Percentiles rank a stretch among this genome's conserved stretches.
Conservation (phyloP, 305 asterid species). For the Lippia alba region DNA sequence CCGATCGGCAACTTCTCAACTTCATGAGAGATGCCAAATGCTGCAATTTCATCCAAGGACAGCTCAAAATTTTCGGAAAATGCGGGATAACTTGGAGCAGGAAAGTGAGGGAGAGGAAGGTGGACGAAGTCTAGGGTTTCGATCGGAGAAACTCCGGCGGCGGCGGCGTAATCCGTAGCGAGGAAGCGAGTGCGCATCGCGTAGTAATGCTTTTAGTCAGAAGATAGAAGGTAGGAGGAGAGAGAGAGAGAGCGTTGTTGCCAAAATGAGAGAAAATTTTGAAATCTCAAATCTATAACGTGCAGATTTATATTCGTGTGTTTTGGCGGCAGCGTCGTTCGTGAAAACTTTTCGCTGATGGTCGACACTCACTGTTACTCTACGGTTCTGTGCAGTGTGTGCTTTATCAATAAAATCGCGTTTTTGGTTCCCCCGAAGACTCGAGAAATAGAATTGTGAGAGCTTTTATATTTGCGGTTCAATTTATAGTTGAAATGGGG, state of each 20-base stretch:
- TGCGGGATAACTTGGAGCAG: constrained; percentile 41
- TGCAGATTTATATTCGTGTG: constrained; percentile 32
- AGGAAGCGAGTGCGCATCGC: constrained; percentile 94
- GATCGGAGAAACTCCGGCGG: constrained; percentile 35
- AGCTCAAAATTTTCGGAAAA: constrained; percentile 34
- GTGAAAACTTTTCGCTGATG: constrained; percentile 14
- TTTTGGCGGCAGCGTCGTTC: constrained; percentile 45
- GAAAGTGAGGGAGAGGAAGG: constrained; percentile 61
- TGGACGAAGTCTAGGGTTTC: constrained; percentile 63
- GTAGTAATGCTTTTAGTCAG: constrained; percentile 36
- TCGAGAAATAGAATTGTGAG: neutral
- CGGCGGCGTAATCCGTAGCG: constrained; percentile 44
- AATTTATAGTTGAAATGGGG: neutral
- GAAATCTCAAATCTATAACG: constrained; percentile 36
- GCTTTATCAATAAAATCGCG: neutral
- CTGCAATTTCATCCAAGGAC: constrained; percentile 54
- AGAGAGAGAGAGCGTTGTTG: neutral
- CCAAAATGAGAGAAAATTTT: constrained; percentile 16
- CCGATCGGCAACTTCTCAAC: constrained; percentile 67
- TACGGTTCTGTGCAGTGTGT: constrained; percentile 27
- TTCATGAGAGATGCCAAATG: constrained; percentile 42
- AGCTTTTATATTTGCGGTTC: too few species aligned
- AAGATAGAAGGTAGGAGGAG: constrained; percentile 13
- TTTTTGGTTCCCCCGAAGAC: neutral
- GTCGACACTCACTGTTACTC: neutral